Evolutionary conservation across 106 monocot species (phyloP).

Genomic region (Triglochin maritima): DNA sequence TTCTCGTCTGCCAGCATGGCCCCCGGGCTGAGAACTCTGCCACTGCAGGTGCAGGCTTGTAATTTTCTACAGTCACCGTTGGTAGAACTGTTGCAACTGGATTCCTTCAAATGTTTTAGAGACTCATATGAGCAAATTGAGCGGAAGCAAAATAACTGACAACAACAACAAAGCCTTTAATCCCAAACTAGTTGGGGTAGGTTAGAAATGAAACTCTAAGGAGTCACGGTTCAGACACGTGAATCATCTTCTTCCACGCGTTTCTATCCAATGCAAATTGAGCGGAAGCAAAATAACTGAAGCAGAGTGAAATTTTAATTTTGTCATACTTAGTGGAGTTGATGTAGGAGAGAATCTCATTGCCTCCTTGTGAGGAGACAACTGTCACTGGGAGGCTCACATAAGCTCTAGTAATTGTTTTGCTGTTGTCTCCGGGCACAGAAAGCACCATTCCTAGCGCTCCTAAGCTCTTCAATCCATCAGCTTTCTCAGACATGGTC

Average conservation of each 20-base stretch:
- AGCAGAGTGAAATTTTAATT: not conserved
- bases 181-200: no score
- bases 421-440: slow-evolving; percentile 18
- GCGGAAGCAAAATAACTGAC: no score
- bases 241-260: no score
- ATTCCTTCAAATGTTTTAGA: slow-evolving; percentile 19
- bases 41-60: slow-evolving; percentile 63
- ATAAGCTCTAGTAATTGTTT: slow-evolving; percentile 21
- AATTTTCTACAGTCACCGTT: slow-evolving; percentile 33
- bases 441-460: slow-evolving; percentile 41
- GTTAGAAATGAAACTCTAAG: no score
- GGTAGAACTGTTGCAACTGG: slow-evolving; percentile 67
- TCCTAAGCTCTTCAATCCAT: slow-evolving; percentile 26
- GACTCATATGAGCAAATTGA: not conserved
- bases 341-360: slow-evolving; percentile 43
- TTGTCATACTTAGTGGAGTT: slow-evolving; percentile 46
- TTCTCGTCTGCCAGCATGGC: slow-evolving; percentile 34
- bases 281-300: no score
- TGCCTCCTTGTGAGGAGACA: slow-evolving; percentile 29
- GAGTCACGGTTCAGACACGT: no score
- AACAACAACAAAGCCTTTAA: no score
- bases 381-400: slow-evolving; percentile 33
- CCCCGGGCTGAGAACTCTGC: slow-evolving; percentile 85
- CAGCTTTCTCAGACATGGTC: slow-evolving; percentile 9
- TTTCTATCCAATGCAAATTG: no score